Conservation (phyloP, 495 filamentous ascomycete species). For the Podospora fimiseda region DNA sequence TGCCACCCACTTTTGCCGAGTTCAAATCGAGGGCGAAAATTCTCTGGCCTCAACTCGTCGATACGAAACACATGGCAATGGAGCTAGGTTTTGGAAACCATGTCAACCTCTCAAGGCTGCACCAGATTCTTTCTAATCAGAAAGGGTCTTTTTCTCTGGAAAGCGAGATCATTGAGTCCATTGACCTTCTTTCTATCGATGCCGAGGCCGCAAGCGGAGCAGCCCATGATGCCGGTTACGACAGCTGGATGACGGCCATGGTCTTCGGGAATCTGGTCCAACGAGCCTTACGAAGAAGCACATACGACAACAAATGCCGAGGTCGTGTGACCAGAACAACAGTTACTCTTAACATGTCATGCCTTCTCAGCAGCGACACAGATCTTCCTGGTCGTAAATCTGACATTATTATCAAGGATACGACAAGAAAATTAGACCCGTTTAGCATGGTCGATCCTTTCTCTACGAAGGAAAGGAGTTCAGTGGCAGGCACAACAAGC, state of each 20-base stretch:
- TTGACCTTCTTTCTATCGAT: background rate
- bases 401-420: too few species aligned
- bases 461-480: background rate
- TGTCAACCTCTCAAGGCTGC: slow-evolving; percentile 45
- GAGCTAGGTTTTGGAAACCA: slow-evolving; percentile 38
- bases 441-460: background rate
- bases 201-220: background rate
- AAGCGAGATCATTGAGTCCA: background rate
- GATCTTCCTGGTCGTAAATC: too few species aligned
- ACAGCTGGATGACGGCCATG: slow-evolving; percentile 63
- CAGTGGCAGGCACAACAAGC: too few species aligned
- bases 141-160: background rate
- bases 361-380: too few species aligned
- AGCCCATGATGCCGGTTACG: slow-evolving; percentile 68
- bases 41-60: slow-evolving; percentile 63
- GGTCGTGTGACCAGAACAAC: too few species aligned
- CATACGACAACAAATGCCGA: background rate
- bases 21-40: slow-evolving; percentile 50
- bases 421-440: too few species aligned
- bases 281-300: background rate
- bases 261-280: slow-evolving; percentile 51
- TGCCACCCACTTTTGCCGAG: slow-evolving; percentile 56
- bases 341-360: too few species aligned
- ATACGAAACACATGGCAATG: slow-evolving; percentile 73
- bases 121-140: slow-evolving; percentile 25